These are phyloP conservation scores for Phialemoniopsis sp. DNA, from an alignment of 2,329 filamentous ascomycete genomes.

Conservation along the genomic window DNA sequence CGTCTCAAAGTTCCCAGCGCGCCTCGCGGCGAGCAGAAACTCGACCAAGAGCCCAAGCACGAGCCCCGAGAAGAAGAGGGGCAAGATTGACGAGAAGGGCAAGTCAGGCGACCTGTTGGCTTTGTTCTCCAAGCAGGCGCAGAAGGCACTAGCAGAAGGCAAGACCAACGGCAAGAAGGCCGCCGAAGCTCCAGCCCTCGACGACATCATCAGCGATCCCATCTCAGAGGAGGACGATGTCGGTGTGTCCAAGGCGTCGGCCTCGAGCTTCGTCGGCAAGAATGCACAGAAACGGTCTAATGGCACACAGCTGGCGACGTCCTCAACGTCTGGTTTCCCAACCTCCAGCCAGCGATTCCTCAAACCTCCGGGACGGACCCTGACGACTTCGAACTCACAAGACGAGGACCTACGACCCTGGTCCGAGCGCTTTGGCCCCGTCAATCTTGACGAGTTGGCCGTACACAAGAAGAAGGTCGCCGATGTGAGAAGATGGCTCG, in stretches of 20 bases:
- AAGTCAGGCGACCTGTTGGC: conserved; percentile 53
- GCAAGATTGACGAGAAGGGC: conserved; percentile 39
- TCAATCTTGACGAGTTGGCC: conserved; percentile 74
- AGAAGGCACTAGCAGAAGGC: conserved; percentile 34
- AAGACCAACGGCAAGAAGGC: conserved; percentile 18
- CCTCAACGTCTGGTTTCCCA: conserved; percentile 1
- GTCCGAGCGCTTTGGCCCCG: conserved; percentile 80
- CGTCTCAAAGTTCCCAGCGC: not conserved
- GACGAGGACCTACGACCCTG: conserved; percentile 69
- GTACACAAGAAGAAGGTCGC: conserved; percentile 93
- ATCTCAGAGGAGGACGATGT: conserved; percentile 61
- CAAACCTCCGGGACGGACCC: conserved; percentile 29
- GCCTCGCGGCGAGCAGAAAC: not conserved
- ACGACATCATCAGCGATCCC: conserved; percentile 49
- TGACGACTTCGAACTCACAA: conserved; percentile 11
- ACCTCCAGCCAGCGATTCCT: conserved; percentile 48
- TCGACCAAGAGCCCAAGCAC: conserved; percentile 31
- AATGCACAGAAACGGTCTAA: conserved; percentile 51
- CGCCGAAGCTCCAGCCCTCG: conserved; percentile 20
- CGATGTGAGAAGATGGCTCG: conserved; percentile 81
- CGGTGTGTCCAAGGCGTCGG: conserved; percentile 42
- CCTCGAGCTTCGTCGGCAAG: conserved; percentile 50
- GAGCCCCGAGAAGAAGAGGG: conserved; percentile 41
- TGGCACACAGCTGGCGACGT: conserved; percentile 22
- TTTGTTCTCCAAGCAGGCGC: conserved; percentile 59